Conservation (phyloP, 2,329 filamentous ascomycete species). For the Sarocladium kiliense region DNA sequence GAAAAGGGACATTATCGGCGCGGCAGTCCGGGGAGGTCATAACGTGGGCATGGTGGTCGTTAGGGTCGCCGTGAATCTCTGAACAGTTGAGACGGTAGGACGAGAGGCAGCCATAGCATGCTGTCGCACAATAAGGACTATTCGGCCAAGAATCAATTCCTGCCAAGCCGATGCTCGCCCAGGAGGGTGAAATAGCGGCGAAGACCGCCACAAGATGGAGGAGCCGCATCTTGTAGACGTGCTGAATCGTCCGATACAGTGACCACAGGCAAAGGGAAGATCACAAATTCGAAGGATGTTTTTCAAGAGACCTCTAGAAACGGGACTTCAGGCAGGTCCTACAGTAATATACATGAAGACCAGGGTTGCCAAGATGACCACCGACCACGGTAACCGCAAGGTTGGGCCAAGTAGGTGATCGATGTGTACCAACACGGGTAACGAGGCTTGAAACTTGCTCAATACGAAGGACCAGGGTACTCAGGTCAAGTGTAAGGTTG, state of each 20-base stretch:
- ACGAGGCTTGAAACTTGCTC: neutral
- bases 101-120: neutral
- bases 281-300: too few relatives aligned
- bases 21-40: slow-evolving; percentile 11
- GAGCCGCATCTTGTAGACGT: too few relatives aligned
- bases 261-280: too few relatives aligned
- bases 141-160: neutral
- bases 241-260: too few relatives aligned
- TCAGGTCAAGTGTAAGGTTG: neutral
- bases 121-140: neutral
- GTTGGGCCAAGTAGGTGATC: too few relatives aligned
- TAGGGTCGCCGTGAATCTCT: neutral
- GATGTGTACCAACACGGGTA: neutral
- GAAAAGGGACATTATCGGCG: slow-evolving; percentile 7
- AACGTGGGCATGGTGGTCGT: neutral
- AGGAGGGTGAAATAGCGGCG: neutral
- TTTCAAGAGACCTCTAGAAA: too few relatives aligned
- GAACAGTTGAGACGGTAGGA: neutral
- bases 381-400: neutral
- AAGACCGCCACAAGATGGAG: neutral
- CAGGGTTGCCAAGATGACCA: too few relatives aligned
- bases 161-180: neutral
- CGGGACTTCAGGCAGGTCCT: neutral
- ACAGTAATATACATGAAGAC: neutral
- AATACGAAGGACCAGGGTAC: neutral